A percentile compares a stretch with the other conserved stretches of the same genome.
These are phyloP conservation scores for Fusarium sp. DNA, from an alignment of 2,329 filamentous ascomycete species.

Conservation along the genomic window DNA sequence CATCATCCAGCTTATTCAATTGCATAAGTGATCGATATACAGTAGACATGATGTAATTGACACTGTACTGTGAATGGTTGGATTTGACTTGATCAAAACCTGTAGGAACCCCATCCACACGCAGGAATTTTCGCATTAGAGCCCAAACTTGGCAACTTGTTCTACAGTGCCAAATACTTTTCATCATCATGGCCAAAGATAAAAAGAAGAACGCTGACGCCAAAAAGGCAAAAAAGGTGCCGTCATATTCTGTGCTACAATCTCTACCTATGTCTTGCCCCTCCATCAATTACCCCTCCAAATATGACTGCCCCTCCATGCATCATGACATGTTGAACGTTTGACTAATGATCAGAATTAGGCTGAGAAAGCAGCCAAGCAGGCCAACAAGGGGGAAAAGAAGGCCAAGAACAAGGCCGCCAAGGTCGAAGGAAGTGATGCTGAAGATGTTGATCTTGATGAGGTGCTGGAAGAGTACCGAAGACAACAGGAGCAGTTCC, in stretches of 20 bases:
- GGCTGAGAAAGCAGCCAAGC: slow-evolving; percentile 77
- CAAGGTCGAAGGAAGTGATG: slow-evolving; percentile 83
- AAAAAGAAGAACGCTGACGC: slow-evolving; percentile 61
- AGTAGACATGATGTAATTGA: background rate
- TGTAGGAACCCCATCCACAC: slow-evolving; percentile 38
- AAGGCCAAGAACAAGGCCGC: slow-evolving; percentile 78
- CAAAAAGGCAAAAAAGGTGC: slow-evolving; percentile 62
- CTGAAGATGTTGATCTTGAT: slow-evolving; percentile 92
- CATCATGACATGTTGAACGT: slow-evolving; percentile 15
- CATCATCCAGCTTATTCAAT: background rate
- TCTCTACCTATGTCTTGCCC: slow-evolving; percentile 5
- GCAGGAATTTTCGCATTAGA: slow-evolving; percentile 34
- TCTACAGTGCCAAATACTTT: background rate
- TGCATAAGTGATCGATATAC: background rate
- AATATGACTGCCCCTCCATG: slow-evolving; percentile 25
- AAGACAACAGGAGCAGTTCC: slow-evolving; percentile 90
- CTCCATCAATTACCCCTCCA: slow-evolving; percentile 35
- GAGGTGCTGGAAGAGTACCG: slow-evolving; percentile 92
- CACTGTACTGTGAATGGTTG: slow-evolving; percentile 36
- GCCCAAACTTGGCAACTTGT: slow-evolving; percentile 10
- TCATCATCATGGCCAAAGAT: slow-evolving; percentile 58
- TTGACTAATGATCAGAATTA: slow-evolving; percentile 40
- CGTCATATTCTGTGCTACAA: slow-evolving; percentile 18
- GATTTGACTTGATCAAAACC: slow-evolving; percentile 45
- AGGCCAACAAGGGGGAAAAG: slow-evolving; percentile 90